Base-by-base conservation (phyloP, 2,329 filamentous ascomycete genomes). In the Curvularia verruculosa region DNA sequence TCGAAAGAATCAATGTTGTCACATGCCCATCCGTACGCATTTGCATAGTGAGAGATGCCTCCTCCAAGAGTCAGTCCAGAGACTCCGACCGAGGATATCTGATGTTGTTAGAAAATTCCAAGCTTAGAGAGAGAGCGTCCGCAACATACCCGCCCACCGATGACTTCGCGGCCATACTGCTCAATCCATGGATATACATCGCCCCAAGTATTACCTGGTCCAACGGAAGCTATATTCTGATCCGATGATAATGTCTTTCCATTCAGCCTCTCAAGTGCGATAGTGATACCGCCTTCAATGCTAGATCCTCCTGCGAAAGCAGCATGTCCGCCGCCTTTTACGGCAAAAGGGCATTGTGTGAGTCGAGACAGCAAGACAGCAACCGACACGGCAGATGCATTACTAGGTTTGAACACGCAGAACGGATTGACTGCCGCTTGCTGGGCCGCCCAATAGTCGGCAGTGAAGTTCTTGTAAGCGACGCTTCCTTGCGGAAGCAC, bases 341-440 rank as follows among this genome's bases (percentile, higher is more conserved):
- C 71, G 4, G 78, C 77, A 52, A 80, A 79, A 75, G 64, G 67
- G 43, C 72, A 76, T 47, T 63, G 63, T 8, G 64, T 66, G 2
- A 70, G 47, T 10, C 67, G 61, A 5, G 69, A 66, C 7, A 72
- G 24, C 2, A 71, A 53, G 13, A 73, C 54, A 3, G 50, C 39
- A 12, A 56, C 58, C n/a, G 67, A 63, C 4, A 71, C 66, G 12
- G 70, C 56, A 8, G 56, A 12, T 3, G 61, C 52, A 29, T 21
- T 61, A 5, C 28, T 53, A 7, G 70, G 70, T 43, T 72, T 68
- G 49, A 74, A 72, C 13, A 73, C 57, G 47, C 71, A 73, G 7
- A 58, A 63, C 0, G 68, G 72, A 13, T 63, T 57, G 6, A 70
- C 60, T n/a, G 37, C 45, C 21, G 44, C 64, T 58, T 73, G 68